Evolutionary conservation across 2,329 filamentous ascomycete genomes (phyloP).

Genomic region (Colletotrichum navitas): DNA sequence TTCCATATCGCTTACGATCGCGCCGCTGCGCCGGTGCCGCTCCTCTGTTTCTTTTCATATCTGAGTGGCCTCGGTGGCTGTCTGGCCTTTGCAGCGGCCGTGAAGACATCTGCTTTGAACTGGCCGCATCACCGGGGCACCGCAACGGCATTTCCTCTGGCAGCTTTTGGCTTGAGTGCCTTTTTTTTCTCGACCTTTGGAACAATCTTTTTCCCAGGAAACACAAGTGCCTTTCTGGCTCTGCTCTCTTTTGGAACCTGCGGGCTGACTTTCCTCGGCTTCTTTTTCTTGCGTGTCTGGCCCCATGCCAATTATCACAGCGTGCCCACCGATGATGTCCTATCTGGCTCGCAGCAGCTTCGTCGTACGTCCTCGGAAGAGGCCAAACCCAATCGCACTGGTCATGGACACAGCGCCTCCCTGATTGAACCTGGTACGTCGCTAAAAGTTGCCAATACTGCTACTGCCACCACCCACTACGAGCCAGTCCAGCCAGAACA

Average conservation of each 20-base stretch:
- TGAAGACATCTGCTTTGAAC: constrained; percentile 90
- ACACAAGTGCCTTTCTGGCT: constrained; percentile 84
- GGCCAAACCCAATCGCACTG: constrained; percentile 55
- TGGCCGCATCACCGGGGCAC: constrained; percentile 93
- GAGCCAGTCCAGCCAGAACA: constrained; percentile 25
- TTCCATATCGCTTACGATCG: constrained; percentile 82
- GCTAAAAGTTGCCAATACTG: constrained; percentile 44
- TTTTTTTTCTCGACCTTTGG: constrained; percentile 94
- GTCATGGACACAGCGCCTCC: constrained; percentile 53
- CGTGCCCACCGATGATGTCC: constrained; percentile 57
- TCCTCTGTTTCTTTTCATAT: constrained; percentile 86
- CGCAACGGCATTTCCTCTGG: constrained; percentile 92
- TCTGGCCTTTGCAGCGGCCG: constrained; percentile 87
- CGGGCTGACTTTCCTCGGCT: constrained; percentile 78
- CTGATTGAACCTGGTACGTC: constrained; percentile 77
- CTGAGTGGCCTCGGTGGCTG: constrained; percentile 91
- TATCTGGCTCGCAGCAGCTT: constrained; percentile 50
- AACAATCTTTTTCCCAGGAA: constrained; percentile 81
- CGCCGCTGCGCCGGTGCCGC: constrained; percentile 69
- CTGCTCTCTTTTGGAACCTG: constrained; percentile 86
- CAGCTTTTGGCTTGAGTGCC: constrained; percentile 93
- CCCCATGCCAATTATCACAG: constrained; percentile 71
- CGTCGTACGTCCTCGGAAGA: constrained; percentile 59
- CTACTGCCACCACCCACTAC: constrained; percentile 47
- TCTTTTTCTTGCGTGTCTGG: constrained; percentile 87